Conservation (phyloP, 2,329 filamentous ascomycete genomes). For the Corynespora cassiicola region DNA sequence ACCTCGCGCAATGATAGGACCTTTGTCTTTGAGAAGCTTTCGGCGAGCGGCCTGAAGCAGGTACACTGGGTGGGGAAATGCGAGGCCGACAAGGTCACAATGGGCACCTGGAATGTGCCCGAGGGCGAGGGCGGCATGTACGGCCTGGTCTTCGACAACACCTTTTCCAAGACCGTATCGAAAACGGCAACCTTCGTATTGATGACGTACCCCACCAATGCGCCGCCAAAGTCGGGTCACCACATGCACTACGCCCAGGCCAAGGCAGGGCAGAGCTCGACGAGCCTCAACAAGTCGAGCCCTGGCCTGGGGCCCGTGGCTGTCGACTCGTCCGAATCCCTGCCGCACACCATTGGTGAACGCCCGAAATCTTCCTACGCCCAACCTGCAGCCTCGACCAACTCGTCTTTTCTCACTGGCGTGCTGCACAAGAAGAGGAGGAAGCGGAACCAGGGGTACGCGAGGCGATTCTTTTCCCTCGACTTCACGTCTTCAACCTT, state of each 20-base stretch:
- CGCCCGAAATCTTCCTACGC: slow-evolving; percentile 47
- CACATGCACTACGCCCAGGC: slow-evolving; percentile 67
- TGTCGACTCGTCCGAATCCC: slow-evolving; percentile 58
- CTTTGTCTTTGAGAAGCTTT: slow-evolving; percentile 71
- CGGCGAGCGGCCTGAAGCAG: slow-evolving; percentile 66
- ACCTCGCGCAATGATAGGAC: slow-evolving; percentile 73
- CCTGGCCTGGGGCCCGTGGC: slow-evolving; percentile 49
- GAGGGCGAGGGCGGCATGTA: slow-evolving; percentile 86
- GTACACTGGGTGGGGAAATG: slow-evolving; percentile 89
- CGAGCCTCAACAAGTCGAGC: slow-evolving; percentile 46
- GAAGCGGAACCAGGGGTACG: slow-evolving; percentile 93
- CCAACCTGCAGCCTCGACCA: slow-evolving; percentile 22
- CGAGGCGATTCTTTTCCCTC: slow-evolving; percentile 91
- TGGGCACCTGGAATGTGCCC: slow-evolving; percentile 84
- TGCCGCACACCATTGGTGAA: slow-evolving; percentile 49
- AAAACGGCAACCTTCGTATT: slow-evolving; percentile 96
- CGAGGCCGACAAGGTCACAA: slow-evolving; percentile 93
- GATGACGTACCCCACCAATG: slow-evolving; percentile 87
- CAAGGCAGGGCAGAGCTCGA: slow-evolving; percentile 56
- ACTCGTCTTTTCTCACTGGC: slow-evolving; percentile 76
- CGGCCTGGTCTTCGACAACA: slow-evolving; percentile 97
- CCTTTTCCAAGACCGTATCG: slow-evolving; percentile 88
- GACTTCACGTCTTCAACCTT: slow-evolving; percentile 94
- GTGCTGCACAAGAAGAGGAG: slow-evolving; percentile 86
- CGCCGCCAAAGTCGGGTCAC: slow-evolving; percentile 75